phyloP scores from a whole-genome alignment of 2,329 filamentous ascomycete genomes.

The Rhynchosporium graminicola region DNA sequence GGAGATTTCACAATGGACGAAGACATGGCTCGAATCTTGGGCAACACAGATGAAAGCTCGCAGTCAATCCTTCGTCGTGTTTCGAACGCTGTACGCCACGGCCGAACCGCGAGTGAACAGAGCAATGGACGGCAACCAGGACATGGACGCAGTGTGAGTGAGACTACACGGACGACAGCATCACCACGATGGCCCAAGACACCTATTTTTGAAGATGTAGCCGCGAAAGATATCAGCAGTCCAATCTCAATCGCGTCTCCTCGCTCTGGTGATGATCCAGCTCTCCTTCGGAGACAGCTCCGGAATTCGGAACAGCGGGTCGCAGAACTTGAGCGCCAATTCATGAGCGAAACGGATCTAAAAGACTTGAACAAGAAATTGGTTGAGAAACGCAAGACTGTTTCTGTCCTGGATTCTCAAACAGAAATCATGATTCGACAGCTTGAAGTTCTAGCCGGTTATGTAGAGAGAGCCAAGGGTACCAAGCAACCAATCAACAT shows the following conservation, averaged over 20 bases:
- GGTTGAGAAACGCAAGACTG: slow-evolving; percentile 90
- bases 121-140: slow-evolving; percentile 48
- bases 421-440: slow-evolving; percentile 94
- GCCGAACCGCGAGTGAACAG: slow-evolving; percentile 78
- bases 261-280: slow-evolving; percentile 63
- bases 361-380: slow-evolving; percentile 79
- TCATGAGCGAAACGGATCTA: slow-evolving; percentile 54
- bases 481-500: slow-evolving; percentile 79
- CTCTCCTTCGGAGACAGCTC: slow-evolving; percentile 72
- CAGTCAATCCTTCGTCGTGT: slow-evolving; percentile 84
- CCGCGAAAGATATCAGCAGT: slow-evolving; percentile 66
- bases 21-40: slow-evolving; percentile 87
- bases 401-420: slow-evolving; percentile 90
- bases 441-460: slow-evolving; percentile 84
- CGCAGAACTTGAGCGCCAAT: slow-evolving; percentile 81
- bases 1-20: slow-evolving; percentile 94
- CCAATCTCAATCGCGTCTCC: slow-evolving; percentile 63
- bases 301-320: slow-evolving; percentile 81
- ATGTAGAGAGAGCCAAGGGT: slow-evolving; percentile 83
- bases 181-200: slow-evolving; percentile 71
- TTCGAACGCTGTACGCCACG: slow-evolving; percentile 92
- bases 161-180: slow-evolving; percentile 61
- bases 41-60: slow-evolving; percentile 67
- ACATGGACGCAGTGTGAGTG: slow-evolving; percentile 64
- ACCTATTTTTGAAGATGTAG: slow-evolving; percentile 58